Evolutionary conservation across 352 stramenopile species (phyloP).

Genomic region (Phytophthora hybrid): DNA sequence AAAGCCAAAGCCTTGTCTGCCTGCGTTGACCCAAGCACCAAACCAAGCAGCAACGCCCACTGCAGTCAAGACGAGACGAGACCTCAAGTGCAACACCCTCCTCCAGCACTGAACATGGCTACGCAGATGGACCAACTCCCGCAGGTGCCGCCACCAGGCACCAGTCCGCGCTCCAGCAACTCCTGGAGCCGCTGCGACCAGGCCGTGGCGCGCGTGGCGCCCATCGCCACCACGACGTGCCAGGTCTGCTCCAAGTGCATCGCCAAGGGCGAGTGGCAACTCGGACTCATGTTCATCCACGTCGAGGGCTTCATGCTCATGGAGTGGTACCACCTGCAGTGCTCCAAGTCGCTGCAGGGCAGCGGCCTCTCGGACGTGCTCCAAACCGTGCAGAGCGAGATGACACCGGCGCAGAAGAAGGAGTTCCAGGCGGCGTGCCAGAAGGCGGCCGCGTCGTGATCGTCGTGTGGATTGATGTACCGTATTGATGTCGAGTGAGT

Average conservation of each 20-base stretch:
- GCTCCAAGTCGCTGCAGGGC: constrained; percentile 60
- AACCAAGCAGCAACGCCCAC: constrained; percentile 6
- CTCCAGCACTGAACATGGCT: constrained; percentile 40
- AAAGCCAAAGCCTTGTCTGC: constrained; percentile 22
- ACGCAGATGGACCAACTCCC: constrained; percentile 55
- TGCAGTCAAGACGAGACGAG: constrained; percentile 21
- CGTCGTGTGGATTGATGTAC: background rate
- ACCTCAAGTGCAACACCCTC: constrained; percentile 1
- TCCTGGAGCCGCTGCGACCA: constrained; percentile 86
- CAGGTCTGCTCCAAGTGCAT: constrained; percentile 77
- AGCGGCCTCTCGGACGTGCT: constrained; percentile 61
- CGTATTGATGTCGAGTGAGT: constrained; percentile 36
- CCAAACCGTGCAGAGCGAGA: constrained; percentile 69
- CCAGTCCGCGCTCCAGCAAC: constrained; percentile 54
- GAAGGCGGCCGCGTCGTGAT: constrained; percentile 27
- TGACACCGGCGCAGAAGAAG: constrained; percentile 61
- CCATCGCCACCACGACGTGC: constrained; percentile 80
- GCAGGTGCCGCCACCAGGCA: constrained; percentile 35
- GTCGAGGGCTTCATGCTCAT: constrained; percentile 90
- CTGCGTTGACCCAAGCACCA: background rate
- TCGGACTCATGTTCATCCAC: constrained; percentile 89
- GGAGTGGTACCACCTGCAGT: constrained; percentile 86
- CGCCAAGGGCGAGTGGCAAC: constrained; percentile 68
- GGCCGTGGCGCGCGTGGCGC: constrained; percentile 75
- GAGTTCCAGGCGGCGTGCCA: constrained; percentile 61